Base-by-base conservation (phyloP, 2,329 filamentous ascomycete species). In the Pezicula radicicola region DNA sequence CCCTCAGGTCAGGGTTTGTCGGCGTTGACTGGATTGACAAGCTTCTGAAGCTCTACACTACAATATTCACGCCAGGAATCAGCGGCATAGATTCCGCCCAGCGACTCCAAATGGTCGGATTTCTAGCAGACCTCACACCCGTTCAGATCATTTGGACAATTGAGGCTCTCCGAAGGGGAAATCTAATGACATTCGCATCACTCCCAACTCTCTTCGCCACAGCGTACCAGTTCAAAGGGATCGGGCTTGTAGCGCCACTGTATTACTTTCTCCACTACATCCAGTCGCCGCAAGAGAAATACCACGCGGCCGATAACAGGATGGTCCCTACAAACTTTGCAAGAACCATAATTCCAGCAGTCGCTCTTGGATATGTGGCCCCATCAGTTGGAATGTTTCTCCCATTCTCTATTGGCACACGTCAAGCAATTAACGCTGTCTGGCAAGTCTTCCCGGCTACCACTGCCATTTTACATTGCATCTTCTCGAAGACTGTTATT, bases 201-300 rank as follows among this genome's bases (percentile, higher is more conserved):
- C 46, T 53, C 13, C 42, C 58, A 9, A 46, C 55, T 16, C 21
- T 66, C 19, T 60, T 66, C 47, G 57, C 51, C 0, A 27, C 60
- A 5, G 25, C 60, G 6, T 62, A 54, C 37, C 62, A 67, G 40
- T 30, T 56, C 9, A 50, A 58, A 4, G 62, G 66, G 12, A 55
- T 65, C 25, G 68, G 63, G 15, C 36, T 66, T 30, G 43, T 66
- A 2, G 60, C 60, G 3, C 65, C 67, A 6, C 13, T 68, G 18
- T 70, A 63, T 58, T 69, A 58, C 55, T 68, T 65, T 50, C 50
- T 69, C 18, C 63, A 68, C 48, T 68, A 63, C 51, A 47, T 67
- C 9, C 53, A 53, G 13, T 56, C 60, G n/a, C 61, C 64, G 2
- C 53, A 64, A 33, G 58, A 60, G 10, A 62, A 60, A 16, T 68